Evolutionary conservation across 2,329 filamentous ascomycete species (phyloP).

Genomic region (Alternaria metachromatica): DNA sequence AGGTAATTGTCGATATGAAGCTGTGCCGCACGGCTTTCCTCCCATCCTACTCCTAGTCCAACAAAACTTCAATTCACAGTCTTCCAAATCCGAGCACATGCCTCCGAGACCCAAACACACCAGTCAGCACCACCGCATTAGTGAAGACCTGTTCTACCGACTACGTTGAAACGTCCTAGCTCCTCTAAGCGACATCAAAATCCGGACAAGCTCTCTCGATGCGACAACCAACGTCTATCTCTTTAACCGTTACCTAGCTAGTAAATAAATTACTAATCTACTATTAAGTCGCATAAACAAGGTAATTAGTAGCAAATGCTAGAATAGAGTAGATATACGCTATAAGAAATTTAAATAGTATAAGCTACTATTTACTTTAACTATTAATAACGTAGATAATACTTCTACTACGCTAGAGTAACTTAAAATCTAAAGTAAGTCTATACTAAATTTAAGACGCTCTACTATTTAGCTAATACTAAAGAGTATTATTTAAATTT

Average conservation of each 20-base stretch:
- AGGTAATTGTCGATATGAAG: fast-evolving
- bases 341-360: neutral
- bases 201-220: neutral
- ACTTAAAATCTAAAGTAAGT: no score
- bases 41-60: no score
- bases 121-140: neutral
- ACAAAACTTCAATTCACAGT: neutral
- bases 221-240: neutral
- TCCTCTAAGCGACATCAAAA: slow-evolving; percentile 5
- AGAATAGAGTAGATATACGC: neutral
- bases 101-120: neutral
- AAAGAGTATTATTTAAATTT: no score
- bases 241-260: slow-evolving; percentile 1
- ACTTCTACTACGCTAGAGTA: slow-evolving; percentile 4
- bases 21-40: neutral
- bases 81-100: no score
- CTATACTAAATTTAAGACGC: no score
- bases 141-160: slow-evolving; percentile 9
- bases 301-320: neutral
- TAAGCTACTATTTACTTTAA: slow-evolving; percentile 1
- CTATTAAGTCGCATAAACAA: neutral
- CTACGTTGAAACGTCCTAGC: slow-evolving; percentile 14
- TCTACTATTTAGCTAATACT: no score
- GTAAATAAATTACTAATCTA: neutral
- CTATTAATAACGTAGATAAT: slow-evolving; percentile 6